These are phyloP conservation scores for Coprinellus aureogranulatus DNA, from an alignment of 768 basidiomycete genomes.

Conservation along the genomic window DNA sequence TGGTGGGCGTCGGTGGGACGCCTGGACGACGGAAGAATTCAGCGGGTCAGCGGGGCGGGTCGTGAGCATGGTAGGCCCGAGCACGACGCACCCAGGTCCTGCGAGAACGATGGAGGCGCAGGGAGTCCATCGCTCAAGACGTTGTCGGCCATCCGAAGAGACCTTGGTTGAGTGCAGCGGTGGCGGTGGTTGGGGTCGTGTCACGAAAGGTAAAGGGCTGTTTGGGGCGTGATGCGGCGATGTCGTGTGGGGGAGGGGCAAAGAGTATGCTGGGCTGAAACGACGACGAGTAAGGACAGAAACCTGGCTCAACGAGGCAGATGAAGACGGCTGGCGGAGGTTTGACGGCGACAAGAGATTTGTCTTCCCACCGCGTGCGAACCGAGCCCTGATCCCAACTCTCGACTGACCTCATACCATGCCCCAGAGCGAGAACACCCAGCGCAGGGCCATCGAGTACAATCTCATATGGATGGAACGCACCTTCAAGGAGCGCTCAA, in stretches of 20 bases:
- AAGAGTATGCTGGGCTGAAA: neutral
- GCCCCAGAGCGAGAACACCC: neutral
- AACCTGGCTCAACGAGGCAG: neutral
- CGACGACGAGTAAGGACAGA: slow-evolving; percentile 4
- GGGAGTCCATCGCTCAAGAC: neutral
- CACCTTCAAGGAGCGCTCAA: slow-evolving; percentile 43
- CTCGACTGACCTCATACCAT: neutral
- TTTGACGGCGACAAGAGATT: neutral
- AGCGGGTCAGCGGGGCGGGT: slow-evolving; percentile 15
- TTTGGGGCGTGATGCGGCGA: neutral
- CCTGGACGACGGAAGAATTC: neutral
- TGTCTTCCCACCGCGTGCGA: neutral
- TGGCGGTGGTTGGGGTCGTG: slow-evolving; percentile 7
- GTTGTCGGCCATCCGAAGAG: neutral
- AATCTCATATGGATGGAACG: slow-evolving; percentile 35
- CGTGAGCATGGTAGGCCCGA: slow-evolving; percentile 9
- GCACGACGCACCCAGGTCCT: slow-evolving; percentile 20
- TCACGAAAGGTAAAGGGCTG: neutral
- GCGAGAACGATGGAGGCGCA: slow-evolving; percentile 16
- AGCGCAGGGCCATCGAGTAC: slow-evolving; percentile 20
- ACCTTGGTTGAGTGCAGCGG: slow-evolving; percentile 1
- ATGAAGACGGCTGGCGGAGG: neutral
- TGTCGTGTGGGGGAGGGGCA: neutral
- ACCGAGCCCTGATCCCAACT: neutral
- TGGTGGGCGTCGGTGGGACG: slow-evolving; percentile 26